phyloP scores from a whole-genome alignment of 192 early-diverging fungal genomes.

The Backusella liffmaniae region DNA sequence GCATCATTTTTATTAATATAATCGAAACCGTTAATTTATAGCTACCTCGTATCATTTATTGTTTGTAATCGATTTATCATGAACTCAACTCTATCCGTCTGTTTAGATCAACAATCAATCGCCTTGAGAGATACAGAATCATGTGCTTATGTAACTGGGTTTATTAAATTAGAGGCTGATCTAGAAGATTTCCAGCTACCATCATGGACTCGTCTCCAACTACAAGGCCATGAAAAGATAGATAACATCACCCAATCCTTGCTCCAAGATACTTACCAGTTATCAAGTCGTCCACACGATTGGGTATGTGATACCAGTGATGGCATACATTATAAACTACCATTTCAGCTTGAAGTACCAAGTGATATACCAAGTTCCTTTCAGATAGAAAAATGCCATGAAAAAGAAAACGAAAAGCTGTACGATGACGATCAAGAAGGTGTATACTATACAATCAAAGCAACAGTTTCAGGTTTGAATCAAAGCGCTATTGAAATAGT shows the following conservation, averaged over 20 bases:
- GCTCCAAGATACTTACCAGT: background rate
- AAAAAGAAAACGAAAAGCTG: background rate
- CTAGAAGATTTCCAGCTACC: background rate
- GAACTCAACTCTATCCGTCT: background rate
- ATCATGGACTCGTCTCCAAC: background rate
- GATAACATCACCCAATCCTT: background rate
- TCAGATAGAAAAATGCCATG: background rate
- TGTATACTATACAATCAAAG: background rate
- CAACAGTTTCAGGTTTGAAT: constrained; percentile 1
- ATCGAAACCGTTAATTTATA: background rate
- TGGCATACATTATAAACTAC: background rate
- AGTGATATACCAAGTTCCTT: background rate
- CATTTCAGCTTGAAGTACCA: background rate
- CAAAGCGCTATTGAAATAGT: background rate
- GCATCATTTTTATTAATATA: background rate
- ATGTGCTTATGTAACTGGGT: constrained; percentile 1
- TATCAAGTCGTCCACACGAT: background rate
- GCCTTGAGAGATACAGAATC: background rate
- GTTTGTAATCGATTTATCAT: background rate
- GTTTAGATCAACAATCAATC: background rate
- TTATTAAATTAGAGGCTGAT: background rate
- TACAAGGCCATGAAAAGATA: background rate
- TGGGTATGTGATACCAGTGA: background rate
- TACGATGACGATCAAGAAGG: background rate
- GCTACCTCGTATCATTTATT: background rate